Evolutionary conservation across 345 rosid genomes (phyloP).

Genomic region (Melastoma malabathricum): DNA sequence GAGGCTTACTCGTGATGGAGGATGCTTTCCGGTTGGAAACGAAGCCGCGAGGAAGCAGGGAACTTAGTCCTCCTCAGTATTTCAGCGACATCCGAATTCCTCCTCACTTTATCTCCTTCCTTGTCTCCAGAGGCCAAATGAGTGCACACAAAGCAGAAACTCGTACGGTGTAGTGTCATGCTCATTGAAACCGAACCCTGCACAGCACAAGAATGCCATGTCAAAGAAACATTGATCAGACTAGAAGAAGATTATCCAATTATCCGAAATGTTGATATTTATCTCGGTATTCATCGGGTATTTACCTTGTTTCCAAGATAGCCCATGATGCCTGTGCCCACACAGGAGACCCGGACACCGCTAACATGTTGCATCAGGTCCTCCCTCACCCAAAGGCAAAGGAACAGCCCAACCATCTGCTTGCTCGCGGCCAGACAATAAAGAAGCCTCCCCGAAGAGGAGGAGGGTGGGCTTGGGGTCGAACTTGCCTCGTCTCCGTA

Average conservation of each 20-base stretch:
- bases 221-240: not conserved
- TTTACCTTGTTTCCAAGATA: slow-evolving; percentile 10
- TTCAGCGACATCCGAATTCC: slow-evolving; percentile 6
- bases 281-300: not conserved
- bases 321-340: slow-evolving; percentile 10
- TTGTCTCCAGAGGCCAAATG: slow-evolving; percentile 9
- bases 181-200: slow-evolving; percentile 9
- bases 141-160: slow-evolving; percentile 12
- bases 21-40: slow-evolving; percentile 1
- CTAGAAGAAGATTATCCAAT: not conserved
- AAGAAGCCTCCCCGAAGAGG: not conserved
- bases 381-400: slow-evolving; percentile 6
- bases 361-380: slow-evolving; percentile 2
- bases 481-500: too few relatives aligned
- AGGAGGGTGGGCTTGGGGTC: too few relatives aligned
- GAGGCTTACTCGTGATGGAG: slow-evolving; percentile 9
- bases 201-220: not conserved
- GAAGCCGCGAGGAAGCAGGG: not conserved
- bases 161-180: slow-evolving; percentile 5
- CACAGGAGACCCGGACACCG: slow-evolving; percentile 2
- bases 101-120: slow-evolving; percentile 4
- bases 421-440: slow-evolving; percentile 4
- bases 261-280: not conserved
- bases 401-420: slow-evolving; percentile 8
- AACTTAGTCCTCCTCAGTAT: slow-evolving; percentile 8